A percentile compares a stretch with the other conserved stretches of the same genome.
These are phyloP conservation scores for Aspergillus steynii DNA, from an alignment of 495 filamentous ascomycete genomes.

Conservation along the genomic window DNA sequence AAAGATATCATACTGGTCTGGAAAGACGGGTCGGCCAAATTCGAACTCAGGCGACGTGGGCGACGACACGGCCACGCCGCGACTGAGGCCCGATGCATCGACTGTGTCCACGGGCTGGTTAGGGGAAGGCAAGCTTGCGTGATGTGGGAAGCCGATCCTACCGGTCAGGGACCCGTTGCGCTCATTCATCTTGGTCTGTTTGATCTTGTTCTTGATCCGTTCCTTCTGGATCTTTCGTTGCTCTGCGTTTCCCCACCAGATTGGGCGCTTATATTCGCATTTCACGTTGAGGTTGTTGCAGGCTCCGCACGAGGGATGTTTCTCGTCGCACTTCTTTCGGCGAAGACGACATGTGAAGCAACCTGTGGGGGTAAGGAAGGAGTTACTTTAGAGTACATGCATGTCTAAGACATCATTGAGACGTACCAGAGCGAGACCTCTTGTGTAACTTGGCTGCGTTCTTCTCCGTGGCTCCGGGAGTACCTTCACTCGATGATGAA, in stretches of 20 bases:
- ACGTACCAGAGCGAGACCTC: conserved; percentile 88
- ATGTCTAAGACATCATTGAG: neutral
- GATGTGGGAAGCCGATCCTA: conserved; percentile 14
- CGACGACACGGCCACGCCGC: conserved; percentile 43
- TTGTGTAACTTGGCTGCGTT: conserved; percentile 84
- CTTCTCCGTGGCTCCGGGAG: conserved; percentile 34
- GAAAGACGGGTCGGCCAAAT: conserved; percentile 63
- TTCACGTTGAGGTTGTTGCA: conserved; percentile 83
- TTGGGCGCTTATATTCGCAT: conserved; percentile 94
- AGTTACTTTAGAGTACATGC: conserved; percentile 3
- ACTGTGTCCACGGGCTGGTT: neutral
- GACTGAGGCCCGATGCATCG: conserved; percentile 22
- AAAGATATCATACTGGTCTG: conserved; percentile 61
- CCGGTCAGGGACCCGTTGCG: conserved; percentile 59
- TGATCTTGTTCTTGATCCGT: conserved; percentile 93
- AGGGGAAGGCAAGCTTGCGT: neutral
- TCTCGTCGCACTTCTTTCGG: conserved; percentile 98
- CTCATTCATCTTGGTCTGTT: conserved; percentile 90
- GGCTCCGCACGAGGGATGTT: conserved; percentile 78
- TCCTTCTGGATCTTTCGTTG: conserved; percentile 86
- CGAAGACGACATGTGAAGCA: conserved; percentile 96
- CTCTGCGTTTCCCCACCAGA: conserved; percentile 95
- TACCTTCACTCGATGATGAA: conserved; percentile 22
- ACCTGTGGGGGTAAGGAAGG: conserved; percentile 52
- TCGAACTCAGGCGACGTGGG: conserved; percentile 72